Evolutionary conservation across 2,329 filamentous ascomycete species (phyloP).

Genomic region (Metarhizium humberi): DNA sequence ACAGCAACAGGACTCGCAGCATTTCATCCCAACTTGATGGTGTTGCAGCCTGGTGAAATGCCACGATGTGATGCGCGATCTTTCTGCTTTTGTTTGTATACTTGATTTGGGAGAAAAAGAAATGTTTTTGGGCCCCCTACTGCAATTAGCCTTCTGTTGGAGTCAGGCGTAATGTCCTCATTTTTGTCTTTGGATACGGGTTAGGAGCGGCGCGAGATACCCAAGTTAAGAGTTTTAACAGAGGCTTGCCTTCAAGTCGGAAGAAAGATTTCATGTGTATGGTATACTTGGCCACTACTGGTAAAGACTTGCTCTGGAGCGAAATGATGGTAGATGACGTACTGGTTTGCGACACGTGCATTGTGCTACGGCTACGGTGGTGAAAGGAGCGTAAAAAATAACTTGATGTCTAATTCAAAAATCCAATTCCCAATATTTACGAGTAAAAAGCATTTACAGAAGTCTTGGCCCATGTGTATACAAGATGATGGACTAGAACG

Average conservation of each 20-base stretch:
- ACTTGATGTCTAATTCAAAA: neutral
- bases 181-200: no score
- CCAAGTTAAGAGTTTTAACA: no score
- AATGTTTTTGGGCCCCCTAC: no score
- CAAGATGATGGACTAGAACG: neutral
- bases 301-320: neutral
- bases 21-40: conserved; percentile 46
- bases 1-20: conserved; percentile 59
- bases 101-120: neutral
- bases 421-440: neutral
- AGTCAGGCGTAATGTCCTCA: no score
- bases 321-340: neutral
- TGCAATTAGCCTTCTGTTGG: no score
- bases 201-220: no score
- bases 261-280: no score
- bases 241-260: no score
- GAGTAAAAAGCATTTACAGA: neutral
- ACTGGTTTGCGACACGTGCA: neutral
- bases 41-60: neutral
- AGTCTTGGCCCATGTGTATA: neutral
- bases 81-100: neutral
- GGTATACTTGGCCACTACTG: neutral
- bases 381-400: neutral
- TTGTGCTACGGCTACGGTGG: neutral
- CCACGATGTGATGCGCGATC: neutral